Percentiles rank a stretch among this genome's conserved stretches.
Evolutionary conservation across 768 basidiomycete genomes (phyloP).

Genomic region (Erythrobasidium yunnanense): DNA sequence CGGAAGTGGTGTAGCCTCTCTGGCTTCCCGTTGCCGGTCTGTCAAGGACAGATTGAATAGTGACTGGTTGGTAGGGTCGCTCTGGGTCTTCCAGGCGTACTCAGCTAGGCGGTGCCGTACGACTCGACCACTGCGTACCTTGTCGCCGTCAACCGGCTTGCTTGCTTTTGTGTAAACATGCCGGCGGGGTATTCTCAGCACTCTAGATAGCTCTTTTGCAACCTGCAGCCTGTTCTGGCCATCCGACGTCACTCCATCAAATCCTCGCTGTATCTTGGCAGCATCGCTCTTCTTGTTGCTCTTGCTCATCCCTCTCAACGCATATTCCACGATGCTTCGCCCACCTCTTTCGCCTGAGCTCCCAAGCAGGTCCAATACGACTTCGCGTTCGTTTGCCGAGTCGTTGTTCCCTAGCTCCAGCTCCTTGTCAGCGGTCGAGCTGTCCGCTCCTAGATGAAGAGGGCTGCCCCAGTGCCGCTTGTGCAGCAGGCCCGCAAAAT

Average conservation of each 20-base stretch:
- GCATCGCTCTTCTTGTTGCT: slow-evolving; percentile 12
- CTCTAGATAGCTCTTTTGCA: no score
- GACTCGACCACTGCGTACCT: no score
- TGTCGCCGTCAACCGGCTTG: no score
- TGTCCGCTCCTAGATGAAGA: not conserved
- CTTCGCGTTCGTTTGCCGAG: not conserved
- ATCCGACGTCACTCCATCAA: not conserved
- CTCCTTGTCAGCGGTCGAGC: not conserved
- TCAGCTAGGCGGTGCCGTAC: no score
- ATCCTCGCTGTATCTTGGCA: not conserved
- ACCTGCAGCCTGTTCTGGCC: no score
- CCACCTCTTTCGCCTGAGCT: not conserved
- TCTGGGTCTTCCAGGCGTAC: no score
- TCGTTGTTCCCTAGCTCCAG: slow-evolving; percentile 1
- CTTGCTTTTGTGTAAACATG: no score
- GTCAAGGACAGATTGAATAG: slow-evolving; percentile 83
- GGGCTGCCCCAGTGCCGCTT: slow-evolving; percentile 12
- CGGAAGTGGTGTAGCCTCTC: slow-evolving; percentile 74
- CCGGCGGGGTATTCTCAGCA: no score
- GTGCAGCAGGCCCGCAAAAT: not conserved
- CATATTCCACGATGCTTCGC: slow-evolving; percentile 7
- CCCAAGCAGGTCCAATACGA: not conserved
- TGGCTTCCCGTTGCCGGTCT: slow-evolving; percentile 62
- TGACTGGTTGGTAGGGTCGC: slow-evolving; percentile 41
- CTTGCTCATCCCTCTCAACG: slow-evolving; percentile 15